These are phyloP conservation scores for Volvariella volvacea DNA, from an alignment of 1,284 basidiomycete genomes.

Conservation along the genomic window DNA sequence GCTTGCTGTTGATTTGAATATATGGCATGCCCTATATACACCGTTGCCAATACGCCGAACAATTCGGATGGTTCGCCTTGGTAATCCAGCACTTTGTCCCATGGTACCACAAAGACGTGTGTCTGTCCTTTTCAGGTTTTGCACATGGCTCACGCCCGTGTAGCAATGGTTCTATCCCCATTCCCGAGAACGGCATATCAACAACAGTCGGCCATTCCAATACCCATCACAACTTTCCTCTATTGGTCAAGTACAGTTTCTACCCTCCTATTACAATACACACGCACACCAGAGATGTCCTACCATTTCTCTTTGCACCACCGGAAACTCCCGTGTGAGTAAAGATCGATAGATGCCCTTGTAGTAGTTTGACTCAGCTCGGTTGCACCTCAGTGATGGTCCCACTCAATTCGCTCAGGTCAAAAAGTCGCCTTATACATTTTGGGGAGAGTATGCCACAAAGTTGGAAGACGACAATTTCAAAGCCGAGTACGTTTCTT, in stretches of 20 bases:
- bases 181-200: no score
- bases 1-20: no score
- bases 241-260: constrained; percentile 40
- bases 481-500: constrained; percentile 64
- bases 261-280: constrained; percentile 45
- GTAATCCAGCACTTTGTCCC: no score
- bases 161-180: no score
- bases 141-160: no score
- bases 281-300: constrained; percentile 55
- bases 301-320: constrained; percentile 66
- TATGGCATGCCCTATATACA: no score
- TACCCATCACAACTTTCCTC: constrained; percentile 23
- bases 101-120: no score
- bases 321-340: constrained; percentile 53
- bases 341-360: neutral
- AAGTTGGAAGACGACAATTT: constrained; percentile 65
- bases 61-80: no score
- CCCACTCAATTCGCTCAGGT: constrained; percentile 22
- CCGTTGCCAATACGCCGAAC: no score
- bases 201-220: no score
- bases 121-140: no score
- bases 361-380: constrained; percentile 10
- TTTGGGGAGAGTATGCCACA: constrained; percentile 66
- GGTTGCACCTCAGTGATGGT: constrained; percentile 21
- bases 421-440: constrained; percentile 40